Conservation (phyloP, 768 basidiomycete genomes). For the Tylopilus cervinicoccineus region DNA sequence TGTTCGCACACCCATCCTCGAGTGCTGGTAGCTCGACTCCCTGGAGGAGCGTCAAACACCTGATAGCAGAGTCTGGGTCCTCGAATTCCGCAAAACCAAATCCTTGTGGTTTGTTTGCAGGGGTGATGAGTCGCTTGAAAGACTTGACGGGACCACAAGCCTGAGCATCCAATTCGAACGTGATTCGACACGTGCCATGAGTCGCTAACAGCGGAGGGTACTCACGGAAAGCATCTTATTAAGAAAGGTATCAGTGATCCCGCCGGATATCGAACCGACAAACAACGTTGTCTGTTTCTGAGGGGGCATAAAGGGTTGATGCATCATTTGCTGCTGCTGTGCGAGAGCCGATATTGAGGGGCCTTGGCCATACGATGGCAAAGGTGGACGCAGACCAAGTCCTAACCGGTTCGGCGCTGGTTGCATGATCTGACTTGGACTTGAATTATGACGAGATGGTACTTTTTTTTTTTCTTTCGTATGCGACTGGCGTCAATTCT, state of each 20-base stretch:
- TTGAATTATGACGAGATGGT: neutral
- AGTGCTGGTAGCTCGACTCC: constrained; percentile 59
- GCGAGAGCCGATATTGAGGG: constrained; percentile 90
- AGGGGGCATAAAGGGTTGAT: constrained; percentile 64
- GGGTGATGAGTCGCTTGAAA: constrained; percentile 90
- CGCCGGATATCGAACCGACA: constrained; percentile 93
- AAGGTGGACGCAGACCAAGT: constrained; percentile 84
- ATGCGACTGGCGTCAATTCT: constrained; percentile 1
- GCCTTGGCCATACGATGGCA: constrained; percentile 87
- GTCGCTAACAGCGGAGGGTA: neutral
- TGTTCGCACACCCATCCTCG: constrained; percentile 56
- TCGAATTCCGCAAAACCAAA: constrained; percentile 98
- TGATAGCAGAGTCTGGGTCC: constrained; percentile 86
- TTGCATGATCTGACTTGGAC: constrained; percentile 58
- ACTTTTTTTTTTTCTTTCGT: constrained; percentile 6
- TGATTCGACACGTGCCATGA: neutral
- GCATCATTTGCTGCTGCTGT: constrained; percentile 67
- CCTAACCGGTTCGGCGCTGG: constrained; percentile 71
- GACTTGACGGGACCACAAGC: constrained; percentile 87
- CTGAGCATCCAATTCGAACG: constrained; percentile 37
- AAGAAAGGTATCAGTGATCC: constrained; percentile 79
- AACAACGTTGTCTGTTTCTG: constrained; percentile 78
- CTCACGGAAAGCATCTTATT: constrained; percentile 74
- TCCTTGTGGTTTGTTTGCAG: constrained; percentile 90
- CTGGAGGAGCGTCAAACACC: constrained; percentile 66